A percentile compares a stretch with the other conserved stretches of the same genome.
These are phyloP conservation scores for Daucus carota DNA, from an alignment of 129 eudicot species.

Conservation along the genomic window DNA sequence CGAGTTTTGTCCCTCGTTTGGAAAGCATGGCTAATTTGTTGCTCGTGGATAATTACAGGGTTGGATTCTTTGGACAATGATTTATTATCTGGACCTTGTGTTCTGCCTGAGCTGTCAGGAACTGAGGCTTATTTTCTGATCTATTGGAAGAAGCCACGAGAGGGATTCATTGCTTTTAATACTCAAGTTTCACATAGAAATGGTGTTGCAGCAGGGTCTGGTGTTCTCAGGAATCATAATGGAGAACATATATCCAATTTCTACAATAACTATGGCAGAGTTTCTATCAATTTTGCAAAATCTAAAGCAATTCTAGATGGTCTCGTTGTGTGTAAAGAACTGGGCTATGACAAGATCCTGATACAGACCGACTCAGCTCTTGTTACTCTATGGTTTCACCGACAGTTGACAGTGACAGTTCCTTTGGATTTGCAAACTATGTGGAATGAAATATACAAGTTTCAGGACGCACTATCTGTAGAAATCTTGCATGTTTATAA, in stretches of 20 bases:
- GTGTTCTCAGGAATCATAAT: neutral
- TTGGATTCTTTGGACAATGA: neutral
- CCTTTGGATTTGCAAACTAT: neutral
- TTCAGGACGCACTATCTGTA: neutral
- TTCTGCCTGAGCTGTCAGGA: neutral
- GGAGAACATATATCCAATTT: neutral
- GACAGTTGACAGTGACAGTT: neutral
- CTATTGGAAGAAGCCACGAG: neutral
- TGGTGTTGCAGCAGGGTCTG: neutral
- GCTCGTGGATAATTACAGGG: neutral
- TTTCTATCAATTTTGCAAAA: neutral
- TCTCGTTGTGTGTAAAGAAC: neutral
- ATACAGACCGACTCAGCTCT: conserved; percentile 2
- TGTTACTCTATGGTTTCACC: neutral
- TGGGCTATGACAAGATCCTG: neutral
- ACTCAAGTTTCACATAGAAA: neutral
- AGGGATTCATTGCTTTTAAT: conserved; percentile 1
- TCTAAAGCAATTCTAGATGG: conserved; percentile 2
- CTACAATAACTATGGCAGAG: neutral
- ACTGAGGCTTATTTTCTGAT: neutral
- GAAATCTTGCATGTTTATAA: neutral
- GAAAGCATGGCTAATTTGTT: neutral
- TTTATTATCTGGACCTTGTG: neutral
- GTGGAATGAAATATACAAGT: neutral
- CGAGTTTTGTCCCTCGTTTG: neutral